phyloP scores from a whole-genome alignment of 495 filamentous ascomycete species.

The Hyaloscypha bicolor region DNA sequence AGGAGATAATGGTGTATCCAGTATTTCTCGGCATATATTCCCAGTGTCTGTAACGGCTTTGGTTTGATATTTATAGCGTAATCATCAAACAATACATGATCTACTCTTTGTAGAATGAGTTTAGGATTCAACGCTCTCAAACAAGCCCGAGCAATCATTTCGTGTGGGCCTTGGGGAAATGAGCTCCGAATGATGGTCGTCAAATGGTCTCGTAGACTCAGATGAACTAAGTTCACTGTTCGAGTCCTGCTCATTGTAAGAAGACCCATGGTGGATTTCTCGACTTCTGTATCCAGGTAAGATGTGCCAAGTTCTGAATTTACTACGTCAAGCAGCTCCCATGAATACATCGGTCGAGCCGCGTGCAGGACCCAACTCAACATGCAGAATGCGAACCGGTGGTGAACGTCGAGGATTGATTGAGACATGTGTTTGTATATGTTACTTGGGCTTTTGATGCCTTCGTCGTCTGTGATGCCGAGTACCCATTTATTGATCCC shows the following conservation, averaged over 20 bases:
- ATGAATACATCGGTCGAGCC: conserved; percentile 6
- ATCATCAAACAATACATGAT: background rate
- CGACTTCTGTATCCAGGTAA: conserved; percentile 3
- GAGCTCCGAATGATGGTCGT: background rate
- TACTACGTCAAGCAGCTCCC: conserved; percentile 6
- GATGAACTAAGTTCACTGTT: conserved; percentile 10
- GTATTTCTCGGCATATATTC: conserved; percentile 6
- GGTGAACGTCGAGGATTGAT: conserved; percentile 5
- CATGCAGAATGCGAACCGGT: conserved; percentile 10
- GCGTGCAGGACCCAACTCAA: conserved; percentile 2
- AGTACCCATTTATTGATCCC: conserved; percentile 5
- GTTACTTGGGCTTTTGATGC: background rate
- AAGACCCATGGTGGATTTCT: conserved; percentile 8
- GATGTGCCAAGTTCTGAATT: conserved; percentile 10
- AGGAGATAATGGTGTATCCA: conserved; percentile 9
- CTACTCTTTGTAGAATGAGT: conserved; percentile 2
- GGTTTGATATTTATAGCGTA: background rate
- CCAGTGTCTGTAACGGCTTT: background rate
- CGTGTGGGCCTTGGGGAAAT: background rate
- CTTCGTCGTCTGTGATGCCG: conserved; percentile 4
- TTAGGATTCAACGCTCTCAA: conserved; percentile 7
- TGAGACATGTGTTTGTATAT: conserved; percentile 4
- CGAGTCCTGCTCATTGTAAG: conserved; percentile 3
- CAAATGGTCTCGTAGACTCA: background rate
- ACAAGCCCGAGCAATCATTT: background rate